Percentiles rank a stretch among this genome's conserved stretches.
phyloP scores from a whole-genome alignment of 2,329 filamentous ascomycete species.

The Claviceps digitariae region DNA sequence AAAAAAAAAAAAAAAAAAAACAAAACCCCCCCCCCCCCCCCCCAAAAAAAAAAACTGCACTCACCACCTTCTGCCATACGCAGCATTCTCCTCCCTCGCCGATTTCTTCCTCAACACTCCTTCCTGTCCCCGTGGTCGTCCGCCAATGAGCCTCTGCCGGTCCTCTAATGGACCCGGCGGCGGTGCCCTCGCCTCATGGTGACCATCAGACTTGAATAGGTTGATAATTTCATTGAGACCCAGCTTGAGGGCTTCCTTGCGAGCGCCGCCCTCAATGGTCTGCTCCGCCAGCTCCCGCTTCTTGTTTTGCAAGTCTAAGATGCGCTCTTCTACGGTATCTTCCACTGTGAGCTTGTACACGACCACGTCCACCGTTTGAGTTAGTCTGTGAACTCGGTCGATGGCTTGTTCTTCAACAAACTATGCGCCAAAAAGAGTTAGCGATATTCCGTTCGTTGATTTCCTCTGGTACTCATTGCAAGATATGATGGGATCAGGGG shows the following conservation, averaged over 20 bases:
- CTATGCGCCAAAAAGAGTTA: conserved; percentile 21
- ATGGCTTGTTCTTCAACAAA: conserved; percentile 99
- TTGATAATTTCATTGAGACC: conserved; percentile 88
- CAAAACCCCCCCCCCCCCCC: too few relatives aligned
- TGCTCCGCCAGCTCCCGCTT: conserved; percentile 86
- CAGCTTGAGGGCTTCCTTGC: conserved; percentile 64
- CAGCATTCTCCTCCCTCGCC: conserved; percentile 22
- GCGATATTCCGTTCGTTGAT: background rate
- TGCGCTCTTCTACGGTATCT: conserved; percentile 81
- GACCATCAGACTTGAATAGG: conserved; percentile 60
- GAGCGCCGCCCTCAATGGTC: conserved; percentile 72
- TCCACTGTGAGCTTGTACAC: conserved; percentile 89
- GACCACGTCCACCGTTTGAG: conserved; percentile 85
- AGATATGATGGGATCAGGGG: too few relatives aligned
- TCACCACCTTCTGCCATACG: conserved; percentile 30
- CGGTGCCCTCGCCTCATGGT: conserved; percentile 9
- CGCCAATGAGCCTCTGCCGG: conserved; percentile 2
- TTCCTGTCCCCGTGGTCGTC: background rate
- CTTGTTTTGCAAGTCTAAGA: conserved; percentile 85
- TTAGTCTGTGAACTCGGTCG: conserved; percentile 94
- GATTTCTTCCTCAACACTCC: conserved; percentile 16
- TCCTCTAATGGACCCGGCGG: conserved; percentile 6
- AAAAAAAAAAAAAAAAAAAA: too few relatives aligned
- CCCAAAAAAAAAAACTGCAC: too few relatives aligned
- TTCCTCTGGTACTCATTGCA: too few relatives aligned